Evolutionary conservation across 73 alveolate genomes (phyloP).

Genomic region (Paramecium octaurelia): DNA sequence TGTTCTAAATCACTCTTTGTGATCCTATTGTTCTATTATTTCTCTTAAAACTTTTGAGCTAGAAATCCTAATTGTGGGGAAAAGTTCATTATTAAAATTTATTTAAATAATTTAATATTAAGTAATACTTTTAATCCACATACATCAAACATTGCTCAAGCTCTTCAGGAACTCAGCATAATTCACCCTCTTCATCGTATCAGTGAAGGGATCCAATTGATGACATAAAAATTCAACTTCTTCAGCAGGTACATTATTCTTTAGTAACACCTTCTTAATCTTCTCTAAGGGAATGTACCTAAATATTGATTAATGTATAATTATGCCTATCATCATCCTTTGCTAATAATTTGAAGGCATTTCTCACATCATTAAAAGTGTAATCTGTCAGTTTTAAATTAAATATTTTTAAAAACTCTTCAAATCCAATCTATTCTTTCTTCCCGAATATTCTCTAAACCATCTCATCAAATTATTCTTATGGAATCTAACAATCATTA

Average conservation of each 20-base stretch:
- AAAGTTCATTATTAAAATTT: background rate
- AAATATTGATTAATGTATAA: background rate
- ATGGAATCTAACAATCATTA: background rate
- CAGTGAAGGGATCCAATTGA: constrained; percentile 63
- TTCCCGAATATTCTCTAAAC: constrained; percentile 56
- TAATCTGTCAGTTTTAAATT: constrained; percentile 60
- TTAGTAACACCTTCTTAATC: constrained; percentile 48
- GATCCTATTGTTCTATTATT: background rate
- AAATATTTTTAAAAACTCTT: constrained; percentile 60
- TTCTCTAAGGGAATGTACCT: constrained; percentile 57
- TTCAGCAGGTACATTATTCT: constrained; percentile 52
- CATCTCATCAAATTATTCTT: constrained; percentile 63
- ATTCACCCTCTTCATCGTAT: constrained; percentile 60
- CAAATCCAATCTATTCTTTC: constrained; percentile 59
- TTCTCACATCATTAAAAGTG: constrained; percentile 62
- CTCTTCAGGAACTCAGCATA: constrained; percentile 51
- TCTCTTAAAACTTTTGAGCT: background rate
- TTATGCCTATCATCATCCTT: constrained; percentile 60
- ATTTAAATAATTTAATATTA: background rate
- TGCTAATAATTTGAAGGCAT: constrained; percentile 64
- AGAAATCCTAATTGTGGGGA: constrained; percentile 16
- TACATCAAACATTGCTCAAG: constrained; percentile 45
- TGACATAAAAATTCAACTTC: constrained; percentile 62
- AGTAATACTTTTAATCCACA: background rate
- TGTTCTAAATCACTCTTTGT: background rate